These are phyloP conservation scores for Onygenales sp. DNA, from an alignment of 2,329 filamentous ascomycete species.

Conservation along the genomic window DNA sequence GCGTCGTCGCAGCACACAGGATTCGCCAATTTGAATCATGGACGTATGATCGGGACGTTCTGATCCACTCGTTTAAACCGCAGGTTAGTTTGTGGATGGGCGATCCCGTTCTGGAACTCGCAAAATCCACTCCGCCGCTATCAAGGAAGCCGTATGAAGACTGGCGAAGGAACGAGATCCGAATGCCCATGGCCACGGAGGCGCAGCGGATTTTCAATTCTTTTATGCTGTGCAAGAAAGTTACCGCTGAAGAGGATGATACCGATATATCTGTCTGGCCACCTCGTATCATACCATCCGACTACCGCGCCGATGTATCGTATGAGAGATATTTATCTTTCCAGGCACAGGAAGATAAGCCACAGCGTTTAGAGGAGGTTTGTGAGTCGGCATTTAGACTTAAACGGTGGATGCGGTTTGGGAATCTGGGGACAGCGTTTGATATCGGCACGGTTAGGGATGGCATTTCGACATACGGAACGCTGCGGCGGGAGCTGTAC, in stretches of 20 bases:
- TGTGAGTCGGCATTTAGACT: constrained; percentile 65
- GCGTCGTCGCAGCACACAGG: constrained; percentile 57
- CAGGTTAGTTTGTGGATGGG: constrained; percentile 62
- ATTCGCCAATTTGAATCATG: constrained; percentile 51
- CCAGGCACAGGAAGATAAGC: constrained; percentile 34
- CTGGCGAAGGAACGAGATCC: constrained; percentile 33
- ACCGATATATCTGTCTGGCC: constrained; percentile 58
- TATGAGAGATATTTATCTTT: constrained; percentile 33
- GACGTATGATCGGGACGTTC: constrained; percentile 54
- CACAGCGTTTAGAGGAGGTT: constrained; percentile 48
- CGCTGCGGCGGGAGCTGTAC: constrained; percentile 64
- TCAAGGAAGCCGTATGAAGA: constrained; percentile 9
- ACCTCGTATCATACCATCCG: constrained; percentile 58
- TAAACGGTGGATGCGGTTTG: constrained; percentile 65
- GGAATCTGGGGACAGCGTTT: constrained; percentile 13
- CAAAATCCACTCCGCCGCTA: constrained; percentile 14
- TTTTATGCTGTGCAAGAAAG: constrained; percentile 54
- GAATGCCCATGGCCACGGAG: constrained; percentile 46
- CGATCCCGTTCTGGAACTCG: constrained; percentile 57
- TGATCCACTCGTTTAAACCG: constrained; percentile 66
- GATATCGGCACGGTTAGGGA: constrained; percentile 39
- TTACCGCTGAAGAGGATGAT: constrained; percentile 17
- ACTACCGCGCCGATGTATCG: constrained; percentile 45
- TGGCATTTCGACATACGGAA: constrained; percentile 56
- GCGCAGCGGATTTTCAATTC: constrained; percentile 51